Percentiles rank a stretch among this genome's conserved stretches.
Evolutionary conservation across 805 yeast species (phyloP).

Genomic region (Candida arabinofermentans): DNA sequence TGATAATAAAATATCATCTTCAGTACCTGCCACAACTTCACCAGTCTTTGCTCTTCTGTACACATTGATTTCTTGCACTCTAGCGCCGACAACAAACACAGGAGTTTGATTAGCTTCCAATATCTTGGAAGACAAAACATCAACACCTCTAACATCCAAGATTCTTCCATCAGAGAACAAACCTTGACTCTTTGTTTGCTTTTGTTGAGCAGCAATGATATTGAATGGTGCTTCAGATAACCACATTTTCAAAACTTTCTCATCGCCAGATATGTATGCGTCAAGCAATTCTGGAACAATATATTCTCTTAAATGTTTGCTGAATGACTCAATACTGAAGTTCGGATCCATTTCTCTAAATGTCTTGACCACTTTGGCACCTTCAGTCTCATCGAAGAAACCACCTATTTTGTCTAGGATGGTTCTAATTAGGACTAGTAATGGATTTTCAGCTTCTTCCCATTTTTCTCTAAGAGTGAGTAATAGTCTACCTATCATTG

Average conservation of each 20-base stretch:
- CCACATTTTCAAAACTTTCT: conserved; percentile 79
- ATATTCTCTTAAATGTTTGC: conserved; percentile 81
- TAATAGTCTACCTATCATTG: conserved; percentile 63
- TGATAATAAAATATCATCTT: conserved; percentile 85
- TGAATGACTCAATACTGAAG: conserved; percentile 75
- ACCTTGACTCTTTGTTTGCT: conserved; percentile 87
- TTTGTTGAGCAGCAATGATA: conserved; percentile 90
- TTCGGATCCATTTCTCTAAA: conserved; percentile 88
- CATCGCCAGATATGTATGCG: conserved; percentile 92
- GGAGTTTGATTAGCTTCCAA: conserved; percentile 91
- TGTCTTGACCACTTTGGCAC: conserved; percentile 83
- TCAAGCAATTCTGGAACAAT: conserved; percentile 94
- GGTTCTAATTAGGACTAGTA: conserved; percentile 76
- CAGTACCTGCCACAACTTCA: conserved; percentile 93
- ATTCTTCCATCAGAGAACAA: conserved; percentile 87
- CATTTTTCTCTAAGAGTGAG: conserved; percentile 63
- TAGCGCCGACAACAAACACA: conserved; percentile 86
- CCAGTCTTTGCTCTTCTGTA: conserved; percentile 89
- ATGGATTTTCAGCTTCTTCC: conserved; percentile 94
- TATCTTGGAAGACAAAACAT: conserved; percentile 80
- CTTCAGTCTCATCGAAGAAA: conserved; percentile 93
- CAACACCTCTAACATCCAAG: conserved; percentile 92
- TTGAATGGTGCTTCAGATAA: conserved; percentile 95
- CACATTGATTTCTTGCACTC: conserved; percentile 93
- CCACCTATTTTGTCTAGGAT: conserved; percentile 77